These are phyloP conservation scores for Graphium sp. DNA, from an alignment of 2,329 filamentous ascomycete species.

Conservation along the genomic window DNA sequence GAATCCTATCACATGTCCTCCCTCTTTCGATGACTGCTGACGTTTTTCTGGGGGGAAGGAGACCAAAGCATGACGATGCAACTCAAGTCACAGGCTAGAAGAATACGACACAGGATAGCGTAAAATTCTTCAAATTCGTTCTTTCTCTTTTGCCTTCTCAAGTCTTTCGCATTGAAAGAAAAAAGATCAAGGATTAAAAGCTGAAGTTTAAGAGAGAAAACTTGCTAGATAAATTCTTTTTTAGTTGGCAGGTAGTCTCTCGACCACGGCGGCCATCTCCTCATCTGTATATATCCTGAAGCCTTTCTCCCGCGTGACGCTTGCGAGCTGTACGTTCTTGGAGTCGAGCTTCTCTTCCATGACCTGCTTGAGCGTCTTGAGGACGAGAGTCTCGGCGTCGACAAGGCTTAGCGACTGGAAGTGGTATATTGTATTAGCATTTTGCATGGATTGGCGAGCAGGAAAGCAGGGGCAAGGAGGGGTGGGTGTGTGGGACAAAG, in stretches of 20 bases:
- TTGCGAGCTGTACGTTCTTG: slow-evolving; percentile 97
- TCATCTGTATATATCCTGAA: slow-evolving; percentile 98
- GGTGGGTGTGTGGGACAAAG: not conserved
- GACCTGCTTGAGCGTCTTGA: slow-evolving; percentile 98
- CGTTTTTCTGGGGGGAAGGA: too few relatives aligned
- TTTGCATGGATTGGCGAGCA: too few relatives aligned
- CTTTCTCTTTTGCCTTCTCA: too few relatives aligned
- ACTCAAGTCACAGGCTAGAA: too few relatives aligned
- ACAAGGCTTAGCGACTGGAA: slow-evolving; percentile 68
- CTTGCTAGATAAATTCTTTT: slow-evolving; percentile 1
- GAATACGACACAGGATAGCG: not conserved
- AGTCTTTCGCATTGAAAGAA: too few relatives aligned
- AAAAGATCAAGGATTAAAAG: too few relatives aligned
- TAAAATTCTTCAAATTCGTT: not conserved
- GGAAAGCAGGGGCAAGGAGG: not conserved
- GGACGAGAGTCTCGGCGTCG: slow-evolving; percentile 85
- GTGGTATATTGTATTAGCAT: not conserved
- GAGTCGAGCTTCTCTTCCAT: slow-evolving; percentile 99
- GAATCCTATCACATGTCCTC: too few relatives aligned
- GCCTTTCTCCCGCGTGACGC: slow-evolving; percentile 92
- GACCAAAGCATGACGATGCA: too few relatives aligned
- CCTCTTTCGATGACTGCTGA: too few relatives aligned
- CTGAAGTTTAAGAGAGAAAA: slow-evolving; percentile 1
- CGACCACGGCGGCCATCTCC: slow-evolving; percentile 89
- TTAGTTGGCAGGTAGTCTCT: slow-evolving; percentile 56